A percentile compares a stretch with the other conserved stretches of the same genome.
These are phyloP conservation scores for Nothomitra cinnamomea DNA, from an alignment of 2,329 filamentous ascomycete genomes.

Conservation along the genomic window DNA sequence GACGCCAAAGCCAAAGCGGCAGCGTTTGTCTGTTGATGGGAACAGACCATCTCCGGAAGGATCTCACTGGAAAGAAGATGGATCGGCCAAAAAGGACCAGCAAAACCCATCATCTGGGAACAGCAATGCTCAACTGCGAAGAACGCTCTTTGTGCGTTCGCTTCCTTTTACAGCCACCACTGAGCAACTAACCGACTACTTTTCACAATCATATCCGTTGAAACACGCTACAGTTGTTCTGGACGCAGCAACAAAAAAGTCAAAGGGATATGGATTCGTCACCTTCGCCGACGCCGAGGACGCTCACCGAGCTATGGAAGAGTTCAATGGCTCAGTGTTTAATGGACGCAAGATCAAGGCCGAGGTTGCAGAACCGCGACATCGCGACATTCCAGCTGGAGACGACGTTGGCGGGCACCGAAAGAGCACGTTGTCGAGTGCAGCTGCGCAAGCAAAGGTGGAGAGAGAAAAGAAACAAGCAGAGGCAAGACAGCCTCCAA, in stretches of 20 bases:
- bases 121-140: slow-evolving; percentile 16
- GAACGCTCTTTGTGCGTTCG: slow-evolving; percentile 72
- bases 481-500: slow-evolving; percentile 45
- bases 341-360: slow-evolving; percentile 70
- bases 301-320: slow-evolving; percentile 60
- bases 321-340: slow-evolving; percentile 62
- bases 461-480: slow-evolving; percentile 43
- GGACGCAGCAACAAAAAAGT: slow-evolving; percentile 71
- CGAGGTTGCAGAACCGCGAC: slow-evolving; percentile 73
- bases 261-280: slow-evolving; percentile 88
- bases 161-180: slow-evolving; percentile 63
- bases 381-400: slow-evolving; percentile 33
- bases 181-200: slow-evolving; percentile 70
- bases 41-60: too few relatives aligned
- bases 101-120: slow-evolving; percentile 5
- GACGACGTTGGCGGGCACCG: slow-evolving; percentile 28
- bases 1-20: too few relatives aligned
- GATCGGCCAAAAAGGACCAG: neutral
- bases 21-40: too few relatives aligned
- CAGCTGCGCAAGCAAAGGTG: slow-evolving; percentile 27
- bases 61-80: neutral
- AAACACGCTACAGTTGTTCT: slow-evolving; percentile 91
- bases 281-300: slow-evolving; percentile 92
- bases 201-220: slow-evolving; percentile 85
- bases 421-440: slow-evolving; percentile 18